Base-by-base conservation (phyloP, 1,284 basidiomycete genomes). In the Ceratobasidium sp. region DNA sequence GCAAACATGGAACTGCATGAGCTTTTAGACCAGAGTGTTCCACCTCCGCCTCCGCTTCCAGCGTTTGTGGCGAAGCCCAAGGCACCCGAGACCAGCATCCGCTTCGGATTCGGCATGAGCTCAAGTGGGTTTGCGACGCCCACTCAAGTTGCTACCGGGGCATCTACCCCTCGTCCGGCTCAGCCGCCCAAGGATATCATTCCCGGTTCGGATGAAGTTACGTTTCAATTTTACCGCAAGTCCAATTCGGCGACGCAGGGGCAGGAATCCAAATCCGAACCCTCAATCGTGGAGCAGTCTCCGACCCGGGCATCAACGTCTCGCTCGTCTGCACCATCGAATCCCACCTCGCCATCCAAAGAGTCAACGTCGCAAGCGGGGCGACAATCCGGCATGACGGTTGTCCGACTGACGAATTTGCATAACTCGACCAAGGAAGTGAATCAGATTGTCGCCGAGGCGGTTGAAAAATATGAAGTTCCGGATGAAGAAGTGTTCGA, bases 401-500 rank as follows among this genome's bases (percentile, higher is more conserved):
- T 68, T 71, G 85, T 94, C 65, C 90, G 90, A 77, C 85, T 95
- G 76, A 89, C 90, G 79, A 89, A 90, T 79, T 86, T 88, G 77
- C 87, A 87, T 1, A 84, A 93, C 73, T 85, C 86, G 75, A 84
- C 87, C 47, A 91, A 90, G 81, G 84, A 89, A 47, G 85, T 89
- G 15, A 93, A 93, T 89, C 89, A 91, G 78, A 87, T 96, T 61
- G 87, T 98, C 33, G 90, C 91, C 26, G 92, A 95, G 79, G 85
- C 90, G 31, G 87, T 94, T 77, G 91, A 94, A 80, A 85, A 85
- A n/a, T 87, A 95, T 82, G 85, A 88, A 47, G 88, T 99, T 51
- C 93, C 96, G 15, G 89, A 92, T 28, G 90, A 92, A 54, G 95
- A 97, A 84, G 94, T 93, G 81, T 97, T 96, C 81, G 94, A 96